Percentiles rank a stretch among this genome's conserved stretches.
phyloP scores from a whole-genome alignment of 495 filamentous ascomycete genomes.

The Glarea lozoyensis region DNA sequence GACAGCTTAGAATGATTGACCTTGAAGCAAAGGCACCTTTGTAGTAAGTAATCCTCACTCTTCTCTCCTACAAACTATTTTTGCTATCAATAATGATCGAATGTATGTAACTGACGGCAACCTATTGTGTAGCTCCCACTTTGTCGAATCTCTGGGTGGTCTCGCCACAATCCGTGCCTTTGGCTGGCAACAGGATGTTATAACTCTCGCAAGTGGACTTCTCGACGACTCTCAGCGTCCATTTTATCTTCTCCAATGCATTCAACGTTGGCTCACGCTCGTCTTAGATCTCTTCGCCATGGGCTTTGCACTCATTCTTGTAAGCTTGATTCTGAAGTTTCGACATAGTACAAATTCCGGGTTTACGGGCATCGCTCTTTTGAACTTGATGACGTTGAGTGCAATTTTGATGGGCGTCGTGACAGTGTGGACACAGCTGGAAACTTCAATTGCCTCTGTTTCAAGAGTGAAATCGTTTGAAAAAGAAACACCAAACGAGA shows the following conservation, averaged over 20 bases:
- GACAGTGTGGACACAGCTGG: constrained; percentile 23
- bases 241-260: constrained; percentile 41
- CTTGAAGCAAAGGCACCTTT: constrained; percentile 31
- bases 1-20: constrained; percentile 50
- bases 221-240: constrained; percentile 46
- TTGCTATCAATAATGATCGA: too few relatives aligned
- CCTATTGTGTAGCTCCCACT: too few relatives aligned
- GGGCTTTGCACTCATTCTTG: constrained; percentile 29
- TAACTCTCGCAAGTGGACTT: constrained; percentile 35
- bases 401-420: constrained; percentile 19
- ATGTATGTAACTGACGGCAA: too few relatives aligned
- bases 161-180: constrained; percentile 41
- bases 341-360: constrained; percentile 28
- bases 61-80: too few relatives aligned
- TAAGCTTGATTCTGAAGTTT: constrained; percentile 29
- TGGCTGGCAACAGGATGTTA: constrained; percentile 32
- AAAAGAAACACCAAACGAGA: neutral
- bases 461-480: constrained; percentile 6
- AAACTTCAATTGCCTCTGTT: constrained; percentile 30
- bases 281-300: constrained; percentile 37
- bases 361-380: constrained; percentile 45
- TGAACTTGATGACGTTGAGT: constrained; percentile 25
- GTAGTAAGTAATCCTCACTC: constrained; percentile 31
- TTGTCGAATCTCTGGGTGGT: constrained; percentile 39
- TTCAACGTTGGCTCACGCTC: constrained; percentile 45